Base-by-base conservation (phyloP, 163 green algal species). In the Volvox carteri region DNA sequence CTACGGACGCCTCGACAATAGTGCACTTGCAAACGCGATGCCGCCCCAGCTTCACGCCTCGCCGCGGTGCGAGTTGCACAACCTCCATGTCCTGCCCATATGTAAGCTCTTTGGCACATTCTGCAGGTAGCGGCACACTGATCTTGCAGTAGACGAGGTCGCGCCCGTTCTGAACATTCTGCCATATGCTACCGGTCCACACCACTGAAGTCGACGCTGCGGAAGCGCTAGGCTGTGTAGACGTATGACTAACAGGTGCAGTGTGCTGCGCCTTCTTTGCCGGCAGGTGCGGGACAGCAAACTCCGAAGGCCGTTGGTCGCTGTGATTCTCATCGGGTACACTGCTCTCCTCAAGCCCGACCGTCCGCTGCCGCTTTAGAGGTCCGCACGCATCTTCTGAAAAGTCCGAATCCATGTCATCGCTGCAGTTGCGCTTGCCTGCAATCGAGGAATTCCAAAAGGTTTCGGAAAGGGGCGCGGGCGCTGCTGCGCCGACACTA, bases 351-450 rank as follows among this genome's bases (percentile, higher is more conserved):
- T 87, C 80, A 4, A 78, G 30, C 23, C 46, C 44, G 12, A 9
- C n/a, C 3, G 83, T 75, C 25, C 68, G 67, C 68, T 88, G 83
- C 0, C 83, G 83, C 50, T 88, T 88, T 5, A 88, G 67, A 18
- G 83, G 83, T 72, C 83, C 83, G 19, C 68, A 83, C 9, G 83
- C 83, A 30, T 81, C 67, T 52, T 88, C 83, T 0, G 83, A 50
- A 39, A 50, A 42, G 12, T 88, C 83, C 1, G 83, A 88, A 28
- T 88, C 83, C 48, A 83, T 46, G 0, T 88, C 83, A 46, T 88
- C 83, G 68, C 83, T 81, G 83, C 37, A 44, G 16, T 60, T 23
- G 83, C 67, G 83, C 50, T 88, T 88, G 68, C 83, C 83, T 88
- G 83, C 50, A 12, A 18, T 9, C 4, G 25, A 19, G 30, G 12